phyloP scores from a whole-genome alignment of 345 rosid genomes.

The Dipteronia sinensis region DNA sequence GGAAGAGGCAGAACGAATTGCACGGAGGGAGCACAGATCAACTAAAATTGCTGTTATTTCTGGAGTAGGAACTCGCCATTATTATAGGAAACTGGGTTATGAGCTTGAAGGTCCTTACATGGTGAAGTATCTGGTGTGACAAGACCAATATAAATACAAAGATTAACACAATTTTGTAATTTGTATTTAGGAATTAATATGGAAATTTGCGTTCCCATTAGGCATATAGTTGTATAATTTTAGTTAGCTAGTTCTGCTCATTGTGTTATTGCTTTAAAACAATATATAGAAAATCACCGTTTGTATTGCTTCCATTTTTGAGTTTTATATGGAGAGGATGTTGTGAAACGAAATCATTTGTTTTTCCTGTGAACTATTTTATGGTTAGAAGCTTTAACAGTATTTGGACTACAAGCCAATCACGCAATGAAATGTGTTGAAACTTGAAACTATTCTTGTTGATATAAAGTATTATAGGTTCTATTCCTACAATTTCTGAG shows the following conservation, averaged over 20 bases:
- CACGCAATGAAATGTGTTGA: background rate
- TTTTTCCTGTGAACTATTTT: background rate
- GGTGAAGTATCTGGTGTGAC: conserved; percentile 72
- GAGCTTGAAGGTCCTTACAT: conserved; percentile 97
- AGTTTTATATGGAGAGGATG: background rate
- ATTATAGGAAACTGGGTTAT: conserved; percentile 87
- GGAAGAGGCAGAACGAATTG: conserved; percentile 97
- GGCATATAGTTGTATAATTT: background rate
- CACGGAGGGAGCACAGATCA: conserved; percentile 79
- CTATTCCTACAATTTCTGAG: too few species aligned
- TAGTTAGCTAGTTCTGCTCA: background rate
- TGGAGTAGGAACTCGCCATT: conserved; percentile 96
- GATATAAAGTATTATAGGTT: too few species aligned
- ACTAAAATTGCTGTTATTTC: conserved; percentile 87
- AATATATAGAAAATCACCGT: background rate
- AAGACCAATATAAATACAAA: background rate
- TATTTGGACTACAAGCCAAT: background rate
- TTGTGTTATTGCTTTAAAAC: background rate
- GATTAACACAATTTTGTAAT: conserved; percentile 31
- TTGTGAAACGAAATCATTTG: background rate
- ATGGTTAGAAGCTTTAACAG: background rate
- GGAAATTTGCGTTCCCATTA: conserved; percentile 1
- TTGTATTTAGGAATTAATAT: background rate
- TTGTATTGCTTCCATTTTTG: background rate
- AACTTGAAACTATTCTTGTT: background rate